Evolutionary conservation across 257 asterid genomes (phyloP).

Genomic region (Rhazya stricta): DNA sequence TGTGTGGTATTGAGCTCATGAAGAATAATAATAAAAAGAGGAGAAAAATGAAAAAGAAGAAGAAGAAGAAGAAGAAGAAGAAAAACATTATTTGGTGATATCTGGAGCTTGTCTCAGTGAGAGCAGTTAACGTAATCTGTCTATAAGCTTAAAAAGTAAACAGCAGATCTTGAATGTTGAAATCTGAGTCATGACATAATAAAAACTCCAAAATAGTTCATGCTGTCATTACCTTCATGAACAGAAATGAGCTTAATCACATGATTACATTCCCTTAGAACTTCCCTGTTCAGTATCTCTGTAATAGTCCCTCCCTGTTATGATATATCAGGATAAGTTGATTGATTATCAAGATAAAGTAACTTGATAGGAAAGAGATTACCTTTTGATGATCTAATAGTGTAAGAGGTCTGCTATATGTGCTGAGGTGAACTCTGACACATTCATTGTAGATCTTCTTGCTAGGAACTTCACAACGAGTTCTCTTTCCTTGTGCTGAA

Average conservation of each 20-base stretch:
- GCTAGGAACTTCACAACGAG: slow-evolving; percentile 67
- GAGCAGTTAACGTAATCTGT: too few species aligned
- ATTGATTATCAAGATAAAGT: background rate
- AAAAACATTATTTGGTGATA: too few species aligned
- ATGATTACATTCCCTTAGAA: slow-evolving; percentile 58
- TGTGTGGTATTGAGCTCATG: too few species aligned
- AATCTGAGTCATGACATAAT: background rate
- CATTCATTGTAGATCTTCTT: slow-evolving; percentile 79
- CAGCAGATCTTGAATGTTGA: background rate
- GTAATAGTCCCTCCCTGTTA: slow-evolving; percentile 78
- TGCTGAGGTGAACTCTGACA: slow-evolving; percentile 63
- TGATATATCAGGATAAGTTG: too few species aligned
- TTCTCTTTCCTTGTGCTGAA: slow-evolving; percentile 63
- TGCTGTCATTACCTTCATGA: slow-evolving; percentile 51
- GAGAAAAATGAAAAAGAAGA: too few species aligned
- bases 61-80: too few species aligned
- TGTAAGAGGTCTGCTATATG: slow-evolving; percentile 53
- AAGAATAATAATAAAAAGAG: too few species aligned
- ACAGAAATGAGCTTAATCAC: slow-evolving; percentile 54
- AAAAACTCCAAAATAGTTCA: background rate
- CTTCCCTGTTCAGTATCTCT: slow-evolving; percentile 73
- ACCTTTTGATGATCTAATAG: slow-evolving; percentile 83
- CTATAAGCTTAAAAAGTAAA: too few species aligned
- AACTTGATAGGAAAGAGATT: slow-evolving; percentile 6
- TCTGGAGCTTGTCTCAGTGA: too few species aligned